Evolutionary conservation across 305 asterid species (phyloP).

Genomic region (Solanum hybrid): DNA sequence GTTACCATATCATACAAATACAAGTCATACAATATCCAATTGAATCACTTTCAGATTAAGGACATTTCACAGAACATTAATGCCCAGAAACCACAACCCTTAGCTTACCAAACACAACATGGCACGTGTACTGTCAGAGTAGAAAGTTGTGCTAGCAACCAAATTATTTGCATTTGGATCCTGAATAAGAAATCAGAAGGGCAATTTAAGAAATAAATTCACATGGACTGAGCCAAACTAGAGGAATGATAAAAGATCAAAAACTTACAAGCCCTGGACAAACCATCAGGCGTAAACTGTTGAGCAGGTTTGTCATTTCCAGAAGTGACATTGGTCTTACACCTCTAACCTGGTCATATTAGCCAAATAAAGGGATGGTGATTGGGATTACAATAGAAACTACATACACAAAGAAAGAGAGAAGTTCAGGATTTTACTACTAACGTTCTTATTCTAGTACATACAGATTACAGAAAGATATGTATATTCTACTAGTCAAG

Average conservation of each 20-base stretch:
- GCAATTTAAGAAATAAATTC: background rate
- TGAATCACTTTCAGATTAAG: background rate
- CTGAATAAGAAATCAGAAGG: constrained; percentile 30
- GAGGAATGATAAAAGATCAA: constrained; percentile 11
- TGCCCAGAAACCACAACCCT: background rate
- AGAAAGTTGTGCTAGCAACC: constrained; percentile 92
- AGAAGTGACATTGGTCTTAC: constrained; percentile 76
- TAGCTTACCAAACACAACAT: constrained; percentile 93
- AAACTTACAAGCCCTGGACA: constrained; percentile 94
- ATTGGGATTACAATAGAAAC: background rate
- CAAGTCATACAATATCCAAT: background rate
- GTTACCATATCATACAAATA: background rate
- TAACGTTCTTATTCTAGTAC: background rate
- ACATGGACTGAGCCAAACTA: background rate
- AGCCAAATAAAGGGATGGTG: background rate
- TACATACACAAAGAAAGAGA: background rate
- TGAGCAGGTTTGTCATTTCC: constrained; percentile 83
- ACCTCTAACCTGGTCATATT: constrained; percentile 77
- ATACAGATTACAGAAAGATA: background rate
- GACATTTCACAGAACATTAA: background rate
- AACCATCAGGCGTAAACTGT: constrained; percentile 56
- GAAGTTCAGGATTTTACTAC: background rate
- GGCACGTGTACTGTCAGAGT: constrained; percentile 89
- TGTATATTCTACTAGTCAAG: background rate
- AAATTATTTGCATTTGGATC: constrained; percentile 93